These are phyloP conservation scores for Aspergillus neoniger DNA, from an alignment of 2,329 filamentous ascomycete species.

Conservation along the genomic window DNA sequence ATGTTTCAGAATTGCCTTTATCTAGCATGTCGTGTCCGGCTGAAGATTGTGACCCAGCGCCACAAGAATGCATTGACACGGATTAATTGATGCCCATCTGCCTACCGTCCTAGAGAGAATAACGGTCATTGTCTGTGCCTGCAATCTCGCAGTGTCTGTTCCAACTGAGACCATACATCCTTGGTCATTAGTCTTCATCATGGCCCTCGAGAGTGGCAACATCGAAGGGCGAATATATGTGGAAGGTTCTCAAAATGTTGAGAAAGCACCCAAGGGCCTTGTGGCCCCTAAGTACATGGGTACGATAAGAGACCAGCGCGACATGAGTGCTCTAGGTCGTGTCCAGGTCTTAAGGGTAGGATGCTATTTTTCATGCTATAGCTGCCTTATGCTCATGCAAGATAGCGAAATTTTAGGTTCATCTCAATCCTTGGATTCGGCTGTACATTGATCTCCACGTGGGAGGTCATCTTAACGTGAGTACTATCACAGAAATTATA, in stretches of 20 bases:
- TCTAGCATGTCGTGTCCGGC: background rate
- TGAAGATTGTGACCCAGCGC: background rate
- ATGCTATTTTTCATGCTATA: background rate
- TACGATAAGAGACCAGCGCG: constrained; percentile 37
- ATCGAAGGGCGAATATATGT: background rate
- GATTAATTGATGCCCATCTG: background rate
- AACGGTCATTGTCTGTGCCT: background rate
- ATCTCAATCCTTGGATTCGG: constrained; percentile 49
- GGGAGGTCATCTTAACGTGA: constrained; percentile 47
- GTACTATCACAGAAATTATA: constrained; percentile 13
- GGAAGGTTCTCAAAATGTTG: constrained; percentile 19
- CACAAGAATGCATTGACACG: background rate
- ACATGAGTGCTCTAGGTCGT: constrained; percentile 43
- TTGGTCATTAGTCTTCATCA: background rate
- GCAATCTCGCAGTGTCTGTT: no score
- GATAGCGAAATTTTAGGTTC: constrained; percentile 48
- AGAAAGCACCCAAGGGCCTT: constrained; percentile 27
- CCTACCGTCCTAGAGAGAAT: background rate
- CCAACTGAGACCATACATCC: no score
- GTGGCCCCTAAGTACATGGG: constrained; percentile 42
- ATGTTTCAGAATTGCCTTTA: background rate
- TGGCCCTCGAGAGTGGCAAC: background rate
- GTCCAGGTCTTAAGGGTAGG: constrained; percentile 42
- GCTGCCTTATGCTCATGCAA: constrained; percentile 6
- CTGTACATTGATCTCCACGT: constrained; percentile 47